Evolutionary conservation across 73 alveolate genomes (phyloP).

Genomic region (Breviolum minutum): DNA sequence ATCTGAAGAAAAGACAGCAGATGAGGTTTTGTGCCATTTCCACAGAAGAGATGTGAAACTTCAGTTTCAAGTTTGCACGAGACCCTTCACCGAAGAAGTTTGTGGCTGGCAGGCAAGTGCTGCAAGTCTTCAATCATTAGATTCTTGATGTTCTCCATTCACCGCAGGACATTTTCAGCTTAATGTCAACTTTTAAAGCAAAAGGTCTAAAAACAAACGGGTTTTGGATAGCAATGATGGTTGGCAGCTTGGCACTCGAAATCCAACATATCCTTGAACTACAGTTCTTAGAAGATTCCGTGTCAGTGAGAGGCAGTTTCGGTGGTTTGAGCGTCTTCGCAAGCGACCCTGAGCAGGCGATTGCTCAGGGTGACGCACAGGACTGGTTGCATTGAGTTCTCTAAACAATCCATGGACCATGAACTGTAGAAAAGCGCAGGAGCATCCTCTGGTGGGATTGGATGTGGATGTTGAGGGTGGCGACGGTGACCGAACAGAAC

Average conservation of each 20-base stretch:
- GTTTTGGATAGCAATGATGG: no score
- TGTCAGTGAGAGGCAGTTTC: background rate
- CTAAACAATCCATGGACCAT: no score
- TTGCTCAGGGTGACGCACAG: constrained; percentile 26
- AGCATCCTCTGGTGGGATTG: constrained; percentile 41
- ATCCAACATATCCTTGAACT: no score
- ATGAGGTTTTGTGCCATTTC: constrained; percentile 21
- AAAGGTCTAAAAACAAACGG: no score
- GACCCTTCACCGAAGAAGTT: constrained; percentile 47
- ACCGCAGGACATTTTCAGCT: no score
- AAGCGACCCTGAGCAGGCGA: constrained; percentile 24
- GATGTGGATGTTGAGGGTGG: constrained; percentile 53
- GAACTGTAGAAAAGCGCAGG: background rate
- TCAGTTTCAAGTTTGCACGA: constrained; percentile 25
- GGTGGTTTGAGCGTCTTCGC: constrained; percentile 16
- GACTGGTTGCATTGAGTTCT: background rate
- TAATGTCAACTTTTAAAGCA: no score
- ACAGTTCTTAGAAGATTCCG: no score
- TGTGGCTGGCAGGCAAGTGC: constrained; percentile 39
- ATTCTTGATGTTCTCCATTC: no score
- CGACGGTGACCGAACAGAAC: constrained; percentile 28
- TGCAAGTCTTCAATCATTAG: no score
- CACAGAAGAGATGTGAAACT: background rate
- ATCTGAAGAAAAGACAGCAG: background rate
- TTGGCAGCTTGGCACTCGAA: no score